A percentile compares a stretch with the other conserved stretches of the same genome.
Evolutionary conservation across 176 grass and related monocot species (phyloP).

Genomic region (Triticum dicoccoides): DNA sequence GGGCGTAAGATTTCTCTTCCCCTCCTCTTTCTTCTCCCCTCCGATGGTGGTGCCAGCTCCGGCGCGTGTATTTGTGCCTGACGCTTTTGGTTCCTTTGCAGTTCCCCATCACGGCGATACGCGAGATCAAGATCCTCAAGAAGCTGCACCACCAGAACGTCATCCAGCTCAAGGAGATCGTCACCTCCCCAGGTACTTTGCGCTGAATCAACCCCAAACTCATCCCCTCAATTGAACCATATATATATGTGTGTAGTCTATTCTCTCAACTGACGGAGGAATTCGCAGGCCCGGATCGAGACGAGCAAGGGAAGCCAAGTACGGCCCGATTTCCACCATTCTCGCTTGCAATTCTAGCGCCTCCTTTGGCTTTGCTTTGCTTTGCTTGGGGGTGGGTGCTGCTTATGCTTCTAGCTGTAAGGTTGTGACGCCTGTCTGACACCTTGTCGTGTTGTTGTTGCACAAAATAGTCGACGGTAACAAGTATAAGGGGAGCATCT

Average conservation of each 20-base stretch:
- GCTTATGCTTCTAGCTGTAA: neutral
- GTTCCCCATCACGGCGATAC: conserved; percentile 86
- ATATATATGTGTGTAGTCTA: neutral
- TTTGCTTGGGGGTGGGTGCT: neutral
- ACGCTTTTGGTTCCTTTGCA: conserved; percentile 16
- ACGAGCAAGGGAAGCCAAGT: conserved; percentile 94
- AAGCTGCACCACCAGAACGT: conserved; percentile 90
- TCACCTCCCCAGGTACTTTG: conserved; percentile 65
- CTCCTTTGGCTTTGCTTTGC: neutral
- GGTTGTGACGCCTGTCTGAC: neutral
- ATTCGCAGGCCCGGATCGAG: conserved; percentile 71
- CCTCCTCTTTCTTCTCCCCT: neutral
- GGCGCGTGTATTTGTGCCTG: neutral
- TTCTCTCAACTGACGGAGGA: neutral
- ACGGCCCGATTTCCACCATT: neutral
- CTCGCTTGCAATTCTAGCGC: conserved; percentile 5
- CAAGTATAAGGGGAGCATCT: conserved; percentile 85
- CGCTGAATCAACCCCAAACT: too few relatives aligned
- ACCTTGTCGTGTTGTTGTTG: neutral
- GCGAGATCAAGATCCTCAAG: conserved; percentile 96
- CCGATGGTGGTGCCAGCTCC: neutral
- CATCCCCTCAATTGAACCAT: too few relatives aligned
- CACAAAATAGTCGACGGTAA: conserved; percentile 43
- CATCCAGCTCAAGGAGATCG: conserved; percentile 93
- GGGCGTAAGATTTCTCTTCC: conserved; percentile 24